A percentile compares a stretch with the other conserved stretches of the same genome.
phyloP scores from a whole-genome alignment of 805 yeast genomes.

The Ogataea glucozyma region DNA sequence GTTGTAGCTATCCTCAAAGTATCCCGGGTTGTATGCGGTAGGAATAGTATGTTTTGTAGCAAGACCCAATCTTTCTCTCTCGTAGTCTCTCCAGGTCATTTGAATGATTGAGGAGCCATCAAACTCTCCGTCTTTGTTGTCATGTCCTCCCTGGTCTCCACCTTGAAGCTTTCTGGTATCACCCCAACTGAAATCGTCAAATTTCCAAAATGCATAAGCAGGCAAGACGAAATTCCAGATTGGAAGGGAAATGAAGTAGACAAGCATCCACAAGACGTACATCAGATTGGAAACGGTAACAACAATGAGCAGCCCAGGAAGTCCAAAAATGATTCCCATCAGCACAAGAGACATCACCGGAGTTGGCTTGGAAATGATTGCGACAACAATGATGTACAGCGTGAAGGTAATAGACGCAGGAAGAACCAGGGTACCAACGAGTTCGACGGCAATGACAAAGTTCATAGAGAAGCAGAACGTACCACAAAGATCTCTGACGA shows the following conservation, averaged over 20 bases:
- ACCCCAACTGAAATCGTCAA: slow-evolving; percentile 97
- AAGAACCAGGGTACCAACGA: slow-evolving; percentile 82
- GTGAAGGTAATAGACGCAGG: slow-evolving; percentile 89
- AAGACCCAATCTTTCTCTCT: slow-evolving; percentile 52
- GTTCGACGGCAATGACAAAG: slow-evolving; percentile 79
- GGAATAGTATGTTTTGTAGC: slow-evolving; percentile 25
- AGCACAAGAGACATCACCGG: slow-evolving; percentile 76
- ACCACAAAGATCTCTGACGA: slow-evolving; percentile 88
- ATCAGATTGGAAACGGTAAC: slow-evolving; percentile 74
- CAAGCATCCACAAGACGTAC: slow-evolving; percentile 75
- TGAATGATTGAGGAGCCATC: slow-evolving; percentile 88
- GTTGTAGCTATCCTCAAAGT: slow-evolving; percentile 10
- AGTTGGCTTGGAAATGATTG: slow-evolving; percentile 72
- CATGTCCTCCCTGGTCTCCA: slow-evolving; percentile 69
- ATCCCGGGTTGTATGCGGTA: slow-evolving; percentile 30
- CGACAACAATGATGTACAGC: slow-evolving; percentile 68
- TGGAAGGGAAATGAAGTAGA: slow-evolving; percentile 82
- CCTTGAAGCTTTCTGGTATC: slow-evolving; percentile 81
- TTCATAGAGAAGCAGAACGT: slow-evolving; percentile 95
- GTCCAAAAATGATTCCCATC: slow-evolving; percentile 76
- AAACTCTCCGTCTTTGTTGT: slow-evolving; percentile 74
- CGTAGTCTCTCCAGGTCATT: slow-evolving; percentile 95
- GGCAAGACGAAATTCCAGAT: slow-evolving; percentile 92
- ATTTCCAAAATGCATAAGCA: slow-evolving; percentile 87
- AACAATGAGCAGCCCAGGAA: slow-evolving; percentile 80